Evolutionary conservation across 106 monocot species (phyloP).

Genomic region (Platanthera guangdongensis): DNA sequence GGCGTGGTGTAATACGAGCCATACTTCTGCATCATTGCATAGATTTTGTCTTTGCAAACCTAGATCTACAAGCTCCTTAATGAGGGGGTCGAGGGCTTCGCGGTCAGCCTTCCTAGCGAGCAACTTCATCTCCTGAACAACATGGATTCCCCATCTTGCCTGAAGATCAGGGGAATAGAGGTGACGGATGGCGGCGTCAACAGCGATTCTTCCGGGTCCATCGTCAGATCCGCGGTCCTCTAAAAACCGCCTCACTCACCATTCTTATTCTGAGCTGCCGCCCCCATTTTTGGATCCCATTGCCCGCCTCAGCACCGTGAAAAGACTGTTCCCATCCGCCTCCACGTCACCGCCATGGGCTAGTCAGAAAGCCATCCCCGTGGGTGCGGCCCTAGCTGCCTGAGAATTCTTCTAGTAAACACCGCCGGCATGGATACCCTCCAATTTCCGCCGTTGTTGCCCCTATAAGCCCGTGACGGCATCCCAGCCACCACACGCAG

Average conservation of each 20-base stretch:
- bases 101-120: constrained; percentile 53
- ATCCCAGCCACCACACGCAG: no score
- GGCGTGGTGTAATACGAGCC: no score
- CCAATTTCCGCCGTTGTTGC: no score
- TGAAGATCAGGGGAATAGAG: constrained; percentile 57
- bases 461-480: no score
- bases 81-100: constrained; percentile 16
- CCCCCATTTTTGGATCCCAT: constrained; percentile 22
- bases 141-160: constrained; percentile 57
- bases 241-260: constrained; percentile 43
- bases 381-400: no score
- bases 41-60: constrained; percentile 76
- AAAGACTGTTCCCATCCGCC: constrained; percentile 58
- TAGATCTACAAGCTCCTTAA: constrained; percentile 54
- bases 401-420: no score
- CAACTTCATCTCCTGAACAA: constrained; percentile 57
- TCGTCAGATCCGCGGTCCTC: constrained; percentile 40
- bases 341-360: no score
- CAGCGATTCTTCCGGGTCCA: constrained; percentile 15
- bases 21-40: no score
- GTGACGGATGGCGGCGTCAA: constrained; percentile 33
- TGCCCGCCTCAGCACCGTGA: constrained; percentile 36
- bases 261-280: constrained; percentile 38
- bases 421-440: no score
- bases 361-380: no score